Conservation (phyloP, 805 yeast species). For the Monosporozyma solicola region DNA sequence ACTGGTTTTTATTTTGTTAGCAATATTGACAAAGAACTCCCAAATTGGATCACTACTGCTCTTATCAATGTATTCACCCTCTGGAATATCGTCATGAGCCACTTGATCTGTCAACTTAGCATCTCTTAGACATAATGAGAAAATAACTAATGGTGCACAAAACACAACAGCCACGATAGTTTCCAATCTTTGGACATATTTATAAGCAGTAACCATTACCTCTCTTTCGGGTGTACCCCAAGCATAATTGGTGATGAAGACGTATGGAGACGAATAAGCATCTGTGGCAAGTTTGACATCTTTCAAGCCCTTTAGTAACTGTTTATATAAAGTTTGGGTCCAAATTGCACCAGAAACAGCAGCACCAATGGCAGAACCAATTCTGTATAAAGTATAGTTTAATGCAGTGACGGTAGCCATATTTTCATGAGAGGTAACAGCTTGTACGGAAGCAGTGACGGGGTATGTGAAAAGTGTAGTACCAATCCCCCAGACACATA, state of each 20-base stretch:
- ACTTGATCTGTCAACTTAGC: slow-evolving; percentile 19
- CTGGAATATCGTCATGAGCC: slow-evolving; percentile 23
- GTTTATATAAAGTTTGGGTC: slow-evolving; percentile 49
- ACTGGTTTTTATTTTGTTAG: neutral
- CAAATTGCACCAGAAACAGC: slow-evolving; percentile 64
- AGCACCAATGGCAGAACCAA: slow-evolving; percentile 58
- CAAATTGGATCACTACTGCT: slow-evolving; percentile 16
- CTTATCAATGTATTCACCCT: slow-evolving; percentile 17
- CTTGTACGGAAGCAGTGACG: slow-evolving; percentile 52
- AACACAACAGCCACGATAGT: slow-evolving; percentile 35
- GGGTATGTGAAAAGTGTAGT: slow-evolving; percentile 66
- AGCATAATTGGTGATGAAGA: slow-evolving; percentile 38
- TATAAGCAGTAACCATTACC: slow-evolving; percentile 50
- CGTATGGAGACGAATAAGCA: slow-evolving; percentile 48
- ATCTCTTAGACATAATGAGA: slow-evolving; percentile 22
- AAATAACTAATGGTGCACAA: slow-evolving; percentile 18
- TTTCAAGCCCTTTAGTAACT: slow-evolving; percentile 31
- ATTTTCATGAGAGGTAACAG: slow-evolving; percentile 48
- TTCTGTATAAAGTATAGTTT: slow-evolving; percentile 45
- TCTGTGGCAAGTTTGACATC: slow-evolving; percentile 34
- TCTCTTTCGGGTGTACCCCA: slow-evolving; percentile 59
- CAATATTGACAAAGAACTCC: slow-evolving; percentile 6
- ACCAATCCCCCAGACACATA: slow-evolving; percentile 60
- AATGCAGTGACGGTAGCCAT: slow-evolving; percentile 57
- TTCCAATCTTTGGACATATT: slow-evolving; percentile 49